Evolutionary conservation across 148 eudicot genomes (phyloP).

Genomic region (Spergularia bocconei): DNA sequence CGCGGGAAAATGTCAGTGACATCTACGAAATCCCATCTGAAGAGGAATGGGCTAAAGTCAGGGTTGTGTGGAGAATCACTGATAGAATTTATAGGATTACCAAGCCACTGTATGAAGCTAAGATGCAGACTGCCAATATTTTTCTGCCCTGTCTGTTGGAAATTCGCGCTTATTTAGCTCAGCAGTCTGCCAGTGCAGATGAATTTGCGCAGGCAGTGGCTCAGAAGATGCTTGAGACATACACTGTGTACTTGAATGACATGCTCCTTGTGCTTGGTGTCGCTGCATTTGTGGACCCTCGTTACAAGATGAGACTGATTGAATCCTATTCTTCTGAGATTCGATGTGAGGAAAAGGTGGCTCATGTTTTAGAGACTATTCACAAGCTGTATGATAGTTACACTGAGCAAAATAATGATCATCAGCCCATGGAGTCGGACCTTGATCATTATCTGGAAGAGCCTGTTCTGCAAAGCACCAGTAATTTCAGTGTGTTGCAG

Average conservation of each 20-base stretch:
- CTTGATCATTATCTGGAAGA: slow-evolving; percentile 35
- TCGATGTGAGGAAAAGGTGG: background rate
- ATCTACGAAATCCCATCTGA: slow-evolving; percentile 26
- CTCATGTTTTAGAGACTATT: slow-evolving; percentile 9
- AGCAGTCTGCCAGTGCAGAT: slow-evolving; percentile 18
- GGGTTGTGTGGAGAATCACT: slow-evolving; percentile 15
- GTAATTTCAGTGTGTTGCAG: slow-evolving; percentile 24
- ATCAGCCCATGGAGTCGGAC: slow-evolving; percentile 21
- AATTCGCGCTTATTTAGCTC: slow-evolving; percentile 12
- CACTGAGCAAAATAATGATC: slow-evolving; percentile 4
- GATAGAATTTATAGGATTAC: slow-evolving; percentile 16
- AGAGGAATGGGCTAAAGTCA: slow-evolving; percentile 30
- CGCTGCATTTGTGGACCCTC: slow-evolving; percentile 31
- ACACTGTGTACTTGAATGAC: slow-evolving; percentile 21
- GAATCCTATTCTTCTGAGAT: slow-evolving; percentile 8
- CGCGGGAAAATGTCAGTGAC: background rate
- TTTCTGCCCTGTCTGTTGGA: slow-evolving; percentile 25
- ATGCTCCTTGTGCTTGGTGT: slow-evolving; percentile 22
- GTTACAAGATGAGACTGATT: slow-evolving; percentile 27
- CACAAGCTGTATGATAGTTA: slow-evolving; percentile 27
- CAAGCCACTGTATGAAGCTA: slow-evolving; percentile 16
- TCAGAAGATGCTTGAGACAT: slow-evolving; percentile 23
- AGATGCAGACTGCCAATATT: slow-evolving; percentile 25
- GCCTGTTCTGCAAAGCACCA: slow-evolving; percentile 28
- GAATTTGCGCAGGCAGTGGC: slow-evolving; percentile 16